Base-by-base conservation (phyloP, 306 rosid species). In the Pyrus pyrifolia region DNA sequence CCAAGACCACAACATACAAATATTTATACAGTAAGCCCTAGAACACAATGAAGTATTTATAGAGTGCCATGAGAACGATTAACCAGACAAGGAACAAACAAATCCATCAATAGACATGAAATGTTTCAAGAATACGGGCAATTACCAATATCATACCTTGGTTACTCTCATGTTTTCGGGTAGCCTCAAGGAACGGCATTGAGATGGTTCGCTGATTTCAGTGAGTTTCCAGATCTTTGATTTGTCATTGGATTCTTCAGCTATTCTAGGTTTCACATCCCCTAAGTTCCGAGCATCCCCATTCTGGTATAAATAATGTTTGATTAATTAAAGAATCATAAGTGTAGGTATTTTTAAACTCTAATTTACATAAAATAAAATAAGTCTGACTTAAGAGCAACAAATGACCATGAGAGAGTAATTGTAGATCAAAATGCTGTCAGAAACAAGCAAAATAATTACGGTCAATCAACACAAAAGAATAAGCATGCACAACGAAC, bases 161-260 rank as follows among this genome's bases (percentile, higher is more conserved):
- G 81, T 92, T 21, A 88, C 95, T 82, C 96, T 88, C 11, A 86
- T 65, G 79, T 87, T 91, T 81, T 94, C 98, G 21, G 93, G 90
- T 46, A 94, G 91, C 91, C 93, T 94, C 89, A 87, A 82, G 79
- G 98, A 90, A 74, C 97, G 88, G 77, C 97, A 94, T 58, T 94
- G 97, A 79, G 93, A 83, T 9, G 87, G 93, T 85, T 94, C 98
- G 30, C 65, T 90, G 79, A 94, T 89, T 84, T 94, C 98, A 79
- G 96, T 90, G 83, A 92, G 91, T 90, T 90, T 94, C 98, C 96
- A 92, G 83, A 94, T 94, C 86, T 94, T 94, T 72, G 99, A 92
- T 85, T 92, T 95, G 83, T 95, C 99, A 74, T 90, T 95, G 67
- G 92, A 85, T 82, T 95, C 99, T 86, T 95, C 99, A 52, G 86